Base-by-base conservation (phyloP, 371 early-diverging fungal species). In the Zopfochytrium polystomum region DNA sequence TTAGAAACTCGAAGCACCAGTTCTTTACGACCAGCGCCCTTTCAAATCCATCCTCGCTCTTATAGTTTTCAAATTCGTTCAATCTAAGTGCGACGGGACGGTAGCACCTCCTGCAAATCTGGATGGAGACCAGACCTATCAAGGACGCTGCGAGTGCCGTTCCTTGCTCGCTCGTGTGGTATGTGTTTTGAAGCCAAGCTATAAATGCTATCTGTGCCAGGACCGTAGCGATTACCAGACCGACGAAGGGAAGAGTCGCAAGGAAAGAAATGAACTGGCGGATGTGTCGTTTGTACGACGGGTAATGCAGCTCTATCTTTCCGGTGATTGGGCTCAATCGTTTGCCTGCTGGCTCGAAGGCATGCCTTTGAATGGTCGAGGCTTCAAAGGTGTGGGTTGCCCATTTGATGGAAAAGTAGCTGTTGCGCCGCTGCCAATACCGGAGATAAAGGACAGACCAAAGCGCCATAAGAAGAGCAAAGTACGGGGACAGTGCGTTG, bases 381-480 rank as follows among this genome's bases (percentile, higher is more conserved):
- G 33, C 34, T 27, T 81, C 75, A 62, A 58, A 78, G 31, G 79
- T 70, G 23, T 62, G 26, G 1, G 74, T 68, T 46, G 72, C 72
- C 81, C 81, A 81, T 23, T 65, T 59, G 45, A 71, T 74, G 1
- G 74, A 54, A 23, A 76, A 62, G n/a, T 65, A 53, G 22, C 59
- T 59, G 46, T 66, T 68, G 56, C 67, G 62, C 7, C 81, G 66
- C 50, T 78, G 78, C 81, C 81, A 81, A 51, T 52, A 70, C 45
- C 78, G 78, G 9, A 76, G 63, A 61, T 74, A 78, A 13, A 72
- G 31, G 1, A 78, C 67, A 1, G 75, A 55, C 78, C 78, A 80
- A 9, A 76, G 25, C 3, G 76, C 59, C 76, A 80, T 75, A 44
- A 73, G 59, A 23, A 80, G 26, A 11, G 78, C 67, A 55, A 42